Evolutionary conservation across 2,329 filamentous ascomycete species (phyloP).

Genomic region (Aspergillus awamori): DNA sequence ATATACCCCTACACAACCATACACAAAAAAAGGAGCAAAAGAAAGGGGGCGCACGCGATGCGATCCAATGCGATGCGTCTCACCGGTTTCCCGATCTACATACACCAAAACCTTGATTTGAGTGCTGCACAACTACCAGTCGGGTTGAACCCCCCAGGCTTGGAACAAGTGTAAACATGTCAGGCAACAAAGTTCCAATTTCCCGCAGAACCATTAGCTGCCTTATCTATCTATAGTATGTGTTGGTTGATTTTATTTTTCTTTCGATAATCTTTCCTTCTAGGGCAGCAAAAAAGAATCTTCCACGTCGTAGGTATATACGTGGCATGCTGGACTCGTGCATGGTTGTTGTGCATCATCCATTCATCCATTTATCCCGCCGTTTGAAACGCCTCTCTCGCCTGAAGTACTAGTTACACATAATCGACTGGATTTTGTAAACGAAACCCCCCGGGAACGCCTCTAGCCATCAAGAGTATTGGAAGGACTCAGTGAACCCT

Average conservation of each 20-base stretch:
- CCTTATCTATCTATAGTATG: background rate
- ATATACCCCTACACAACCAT: background rate
- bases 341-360: background rate
- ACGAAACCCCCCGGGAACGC: conserved; percentile 1
- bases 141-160: background rate
- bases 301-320: background rate
- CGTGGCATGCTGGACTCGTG: background rate
- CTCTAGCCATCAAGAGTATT: background rate
- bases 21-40: background rate
- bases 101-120: background rate
- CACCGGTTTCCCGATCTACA: background rate
- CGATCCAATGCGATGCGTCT: background rate
- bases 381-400: conserved; percentile 7
- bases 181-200: background rate
- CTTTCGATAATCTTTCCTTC: no score
- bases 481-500: no score
- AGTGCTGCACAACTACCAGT: background rate
- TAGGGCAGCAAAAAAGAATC: background rate
- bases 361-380: background rate
- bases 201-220: background rate
- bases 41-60: background rate
- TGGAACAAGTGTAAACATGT: background rate
- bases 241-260: background rate
- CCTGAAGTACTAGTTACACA: no score
- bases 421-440: background rate